Evolutionary conservation across 177 flowering plant species (phyloP).

Genomic region (Vitis hybrid): DNA sequence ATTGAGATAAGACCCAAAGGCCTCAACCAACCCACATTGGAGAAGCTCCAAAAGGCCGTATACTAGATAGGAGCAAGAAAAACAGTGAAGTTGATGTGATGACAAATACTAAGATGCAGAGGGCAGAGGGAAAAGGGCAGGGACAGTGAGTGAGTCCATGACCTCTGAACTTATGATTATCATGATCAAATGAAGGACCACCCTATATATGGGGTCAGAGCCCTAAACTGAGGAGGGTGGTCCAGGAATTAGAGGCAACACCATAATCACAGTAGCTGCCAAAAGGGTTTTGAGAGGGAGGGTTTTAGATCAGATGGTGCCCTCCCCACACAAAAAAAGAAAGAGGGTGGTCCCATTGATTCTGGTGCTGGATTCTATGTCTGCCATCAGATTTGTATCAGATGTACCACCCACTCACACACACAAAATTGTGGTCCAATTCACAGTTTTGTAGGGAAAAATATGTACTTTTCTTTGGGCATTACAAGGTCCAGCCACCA

Average conservation of each 20-base stretch:
- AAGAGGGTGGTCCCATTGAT: no score
- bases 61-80: no score
- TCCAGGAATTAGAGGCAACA: not conserved
- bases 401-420: not conserved
- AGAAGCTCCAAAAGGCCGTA: no score
- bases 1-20: no score
- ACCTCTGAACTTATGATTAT: conserved; percentile 8
- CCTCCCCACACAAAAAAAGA: no score
- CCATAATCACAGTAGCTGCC: not conserved
- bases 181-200: not conserved
- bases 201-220: no score
- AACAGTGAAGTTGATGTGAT: not conserved
- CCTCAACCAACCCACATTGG: no score
- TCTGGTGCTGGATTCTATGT: not conserved
- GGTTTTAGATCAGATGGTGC: no score
- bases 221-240: conserved; percentile 4
- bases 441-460: not conserved
- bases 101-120: not conserved
- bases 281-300: no score
- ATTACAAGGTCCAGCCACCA: conserved; percentile 1
- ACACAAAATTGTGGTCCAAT: not conserved
- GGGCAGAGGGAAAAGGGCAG: not conserved
- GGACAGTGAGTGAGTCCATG: not conserved
- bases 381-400: not conserved
- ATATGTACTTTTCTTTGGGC: not conserved